Base-by-base conservation (phyloP, 805 yeast genomes). In the Candida xiaguanensis region DNA sequence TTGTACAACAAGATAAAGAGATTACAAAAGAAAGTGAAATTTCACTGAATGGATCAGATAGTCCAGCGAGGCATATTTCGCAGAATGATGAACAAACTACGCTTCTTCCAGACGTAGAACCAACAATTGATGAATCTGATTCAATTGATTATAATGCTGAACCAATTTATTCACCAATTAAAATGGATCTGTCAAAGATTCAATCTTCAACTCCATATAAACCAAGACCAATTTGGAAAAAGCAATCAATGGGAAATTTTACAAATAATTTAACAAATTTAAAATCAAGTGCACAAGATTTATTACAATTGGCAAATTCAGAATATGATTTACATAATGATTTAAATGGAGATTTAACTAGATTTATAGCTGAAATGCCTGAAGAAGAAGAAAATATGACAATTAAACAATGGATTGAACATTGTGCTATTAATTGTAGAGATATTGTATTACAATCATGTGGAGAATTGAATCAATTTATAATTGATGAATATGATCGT, bases 281-380 rank as follows among this genome's bases (percentile, higher is more conserved):
- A 50, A 65, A 62, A 42, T 59, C 60, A 2, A 59, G 73, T 4
- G 57, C 68, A 3, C 53, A 54, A 13, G 68, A 57, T 34, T 51
- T 70, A 15, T 52, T 56, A 28, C 50, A 52, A 16, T 46, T 70
- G n/a, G 49, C 67, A 2, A 52, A 60, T 7, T 59, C 71, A 0
- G 56, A 55, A 7, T 67, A 65, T 44, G 66, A 68, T 29, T 58
- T 81, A 13, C 69, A 74, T 46, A 78, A 81, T 45, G 95, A 85
- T 52, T 55, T 66, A 29, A 86, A 81, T 42, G 89, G 91, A 1
- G 73, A 74, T 20, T 58, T 85, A 16, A 76, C 85, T 0, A 67
- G 67, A 36, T 84, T 84, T 50, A 77, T 83, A 5, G 70, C 79
- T 1, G 78, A 77, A 31, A 78, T 85, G 77, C 90, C 91, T 0